A percentile compares a stretch with the other conserved stretches of the same genome.
phyloP scores from a whole-genome alignment of 169 alveolate genomes.

The Plasmodium sp. region DNA sequence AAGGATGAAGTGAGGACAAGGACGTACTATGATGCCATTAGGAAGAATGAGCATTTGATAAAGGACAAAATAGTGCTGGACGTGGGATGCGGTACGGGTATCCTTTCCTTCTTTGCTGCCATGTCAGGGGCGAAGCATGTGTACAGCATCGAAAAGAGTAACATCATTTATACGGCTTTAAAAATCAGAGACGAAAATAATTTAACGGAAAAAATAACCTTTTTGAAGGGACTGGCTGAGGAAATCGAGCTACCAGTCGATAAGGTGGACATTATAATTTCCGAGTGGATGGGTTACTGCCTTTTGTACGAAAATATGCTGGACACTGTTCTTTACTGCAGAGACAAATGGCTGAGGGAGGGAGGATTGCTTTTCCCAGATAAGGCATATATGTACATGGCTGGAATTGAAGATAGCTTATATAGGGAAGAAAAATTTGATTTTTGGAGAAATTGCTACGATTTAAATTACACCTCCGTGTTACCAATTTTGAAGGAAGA shows the following conservation, averaged over 20 bases:
- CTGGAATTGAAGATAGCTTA: conserved; percentile 98
- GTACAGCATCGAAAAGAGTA: conserved; percentile 98
- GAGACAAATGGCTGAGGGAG: conserved; percentile 96
- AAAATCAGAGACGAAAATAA: conserved; percentile 93
- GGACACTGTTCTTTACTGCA: conserved; percentile 95
- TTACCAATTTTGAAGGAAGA: conserved; percentile 92
- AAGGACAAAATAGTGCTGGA: conserved; percentile 97
- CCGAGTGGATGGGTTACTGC: conserved; percentile 99
- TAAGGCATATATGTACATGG: conserved; percentile 93
- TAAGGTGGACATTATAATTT: conserved; percentile 97
- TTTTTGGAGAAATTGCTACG: conserved; percentile 97
- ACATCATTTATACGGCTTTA: conserved; percentile 94
- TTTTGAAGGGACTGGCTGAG: conserved; percentile 96
- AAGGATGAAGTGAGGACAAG: conserved; percentile 97
- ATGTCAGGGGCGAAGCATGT: conserved; percentile 98
- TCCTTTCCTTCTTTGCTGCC: conserved; percentile 97
- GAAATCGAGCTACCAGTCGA: conserved; percentile 96
- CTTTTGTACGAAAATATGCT: conserved; percentile 98
- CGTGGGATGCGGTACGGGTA: conserved; percentile 99
- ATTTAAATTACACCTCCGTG: conserved; percentile 95
- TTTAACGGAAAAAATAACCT: conserved; percentile 92
- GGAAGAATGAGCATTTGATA: conserved; percentile 93
- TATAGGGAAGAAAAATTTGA: conserved; percentile 94
- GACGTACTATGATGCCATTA: conserved; percentile 91
- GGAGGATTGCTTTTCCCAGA: conserved; percentile 98